These are phyloP conservation scores for Geranomyces michiganensis DNA, from an alignment of 192 early-diverging fungal species.

Conservation along the genomic window DNA sequence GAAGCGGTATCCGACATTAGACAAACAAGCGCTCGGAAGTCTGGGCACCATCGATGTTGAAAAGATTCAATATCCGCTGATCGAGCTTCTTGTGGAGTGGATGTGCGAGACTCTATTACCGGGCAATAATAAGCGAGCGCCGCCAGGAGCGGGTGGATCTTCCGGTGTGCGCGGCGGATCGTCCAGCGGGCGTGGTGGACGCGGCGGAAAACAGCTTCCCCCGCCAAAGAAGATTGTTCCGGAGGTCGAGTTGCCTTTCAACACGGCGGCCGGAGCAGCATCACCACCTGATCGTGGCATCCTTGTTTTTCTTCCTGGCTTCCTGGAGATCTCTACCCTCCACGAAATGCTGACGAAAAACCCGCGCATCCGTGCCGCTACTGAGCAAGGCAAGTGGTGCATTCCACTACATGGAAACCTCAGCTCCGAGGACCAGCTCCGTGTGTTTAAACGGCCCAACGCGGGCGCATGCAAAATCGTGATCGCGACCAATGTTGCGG, in stretches of 20 bases:
- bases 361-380: constrained; percentile 28
- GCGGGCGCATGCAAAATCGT: constrained; percentile 68
- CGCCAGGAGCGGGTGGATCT: constrained; percentile 9
- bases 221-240: constrained; percentile 3
- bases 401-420: constrained; percentile 57
- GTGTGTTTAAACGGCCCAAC: constrained; percentile 66
- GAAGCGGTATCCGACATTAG: constrained; percentile 37
- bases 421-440: constrained; percentile 55
- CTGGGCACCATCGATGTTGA: constrained; percentile 39
- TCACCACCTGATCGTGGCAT: constrained; percentile 15
- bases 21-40: constrained; percentile 22
- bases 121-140: background rate
- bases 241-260: background rate
- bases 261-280: too few species aligned
- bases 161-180: background rate
- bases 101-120: constrained; percentile 38
- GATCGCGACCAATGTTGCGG: constrained; percentile 80
- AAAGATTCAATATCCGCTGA: constrained; percentile 55
- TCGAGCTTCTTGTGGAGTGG: constrained; percentile 44
- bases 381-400: constrained; percentile 37
- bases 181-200: background rate
- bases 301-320: constrained; percentile 17
- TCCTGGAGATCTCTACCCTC: constrained; percentile 16
- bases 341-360: constrained; percentile 17
- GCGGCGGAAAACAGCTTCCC: background rate